Percentiles rank a stretch among this genome's conserved stretches.
phyloP scores from a whole-genome alignment of 345 rosid genomes.

The Syzygium jambos region DNA sequence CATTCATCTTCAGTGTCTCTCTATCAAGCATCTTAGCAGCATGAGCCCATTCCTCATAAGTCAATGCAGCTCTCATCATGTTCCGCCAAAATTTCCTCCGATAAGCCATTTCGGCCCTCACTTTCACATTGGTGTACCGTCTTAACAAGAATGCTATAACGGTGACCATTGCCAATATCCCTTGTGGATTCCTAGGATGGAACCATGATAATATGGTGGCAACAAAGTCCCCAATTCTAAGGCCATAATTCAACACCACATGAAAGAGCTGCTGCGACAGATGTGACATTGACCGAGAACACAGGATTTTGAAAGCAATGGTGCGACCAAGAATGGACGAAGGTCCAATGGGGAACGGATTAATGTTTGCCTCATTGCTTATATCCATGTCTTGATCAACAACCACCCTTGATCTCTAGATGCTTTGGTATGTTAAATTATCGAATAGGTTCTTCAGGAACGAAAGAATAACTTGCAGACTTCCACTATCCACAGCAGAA shows the following conservation, averaged over 20 bases:
- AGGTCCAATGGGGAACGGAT: conserved; percentile 82
- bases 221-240: conserved; percentile 28
- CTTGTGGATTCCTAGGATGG: conserved; percentile 92
- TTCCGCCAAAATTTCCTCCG: conserved; percentile 97
- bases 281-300: conserved; percentile 68
- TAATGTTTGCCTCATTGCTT: conserved; percentile 74
- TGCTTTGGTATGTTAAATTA: neutral
- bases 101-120: conserved; percentile 86
- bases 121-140: conserved; percentile 70
- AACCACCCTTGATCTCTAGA: neutral
- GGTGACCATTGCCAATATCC: conserved; percentile 86
- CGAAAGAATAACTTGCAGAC: neutral
- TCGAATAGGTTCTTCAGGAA: neutral
- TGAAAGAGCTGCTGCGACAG: conserved; percentile 45
- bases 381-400: conserved; percentile 52
- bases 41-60: conserved; percentile 98
- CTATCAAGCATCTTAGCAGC: conserved; percentile 95
- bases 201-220: conserved; percentile 72
- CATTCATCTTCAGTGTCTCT: conserved; percentile 73
- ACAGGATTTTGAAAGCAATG: conserved; percentile 70
- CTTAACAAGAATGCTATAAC: conserved; percentile 71
- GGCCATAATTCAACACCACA: conserved; percentile 25
- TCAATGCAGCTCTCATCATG: conserved; percentile 90
- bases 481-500: neutral
- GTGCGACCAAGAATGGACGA: conserved; percentile 71